A percentile compares a stretch with the other conserved stretches of the same genome.
Conservation (phyloP, 805 yeast species). For the Phaffomyces opuntiae region DNA sequence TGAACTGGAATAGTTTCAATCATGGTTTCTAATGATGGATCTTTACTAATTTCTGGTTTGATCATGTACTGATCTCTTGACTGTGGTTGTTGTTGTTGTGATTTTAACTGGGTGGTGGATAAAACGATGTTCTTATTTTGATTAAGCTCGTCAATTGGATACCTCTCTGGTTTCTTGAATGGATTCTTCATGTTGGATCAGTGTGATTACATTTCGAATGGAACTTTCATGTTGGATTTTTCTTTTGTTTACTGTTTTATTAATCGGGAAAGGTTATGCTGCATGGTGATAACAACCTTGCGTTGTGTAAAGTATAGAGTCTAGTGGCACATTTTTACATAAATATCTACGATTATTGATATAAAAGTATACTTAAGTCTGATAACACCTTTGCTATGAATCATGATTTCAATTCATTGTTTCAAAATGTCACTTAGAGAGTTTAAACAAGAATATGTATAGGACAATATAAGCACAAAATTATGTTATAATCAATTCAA, state of each 20-base stretch:
- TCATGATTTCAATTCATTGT: background rate
- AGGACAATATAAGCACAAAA: background rate
- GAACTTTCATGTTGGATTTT: background rate
- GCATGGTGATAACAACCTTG: too few species aligned
- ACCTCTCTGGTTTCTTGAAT: too few species aligned
- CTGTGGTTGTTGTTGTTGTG: background rate
- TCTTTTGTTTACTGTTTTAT: background rate
- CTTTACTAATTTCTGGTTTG: background rate
- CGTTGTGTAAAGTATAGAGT: too few species aligned
- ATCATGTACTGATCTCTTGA: background rate
- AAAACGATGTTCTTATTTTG: too few species aligned
- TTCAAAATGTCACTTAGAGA: background rate
- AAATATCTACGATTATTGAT: too few species aligned
- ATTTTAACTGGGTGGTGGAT: too few species aligned
- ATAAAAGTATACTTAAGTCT: too few species aligned
- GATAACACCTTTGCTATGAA: background rate
- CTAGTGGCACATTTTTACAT: too few species aligned
- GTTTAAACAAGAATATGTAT: background rate
- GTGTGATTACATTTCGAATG: background rate
- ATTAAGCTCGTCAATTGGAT: too few species aligned
- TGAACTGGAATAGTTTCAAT: too few species aligned
- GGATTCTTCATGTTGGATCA: background rate
- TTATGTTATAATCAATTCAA: too few species aligned
- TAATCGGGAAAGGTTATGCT: background rate
- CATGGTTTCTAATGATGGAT: too few species aligned